phyloP scores from a whole-genome alignment of 495 filamentous ascomycete species.

The Aspergillus olivimuriae region DNA sequence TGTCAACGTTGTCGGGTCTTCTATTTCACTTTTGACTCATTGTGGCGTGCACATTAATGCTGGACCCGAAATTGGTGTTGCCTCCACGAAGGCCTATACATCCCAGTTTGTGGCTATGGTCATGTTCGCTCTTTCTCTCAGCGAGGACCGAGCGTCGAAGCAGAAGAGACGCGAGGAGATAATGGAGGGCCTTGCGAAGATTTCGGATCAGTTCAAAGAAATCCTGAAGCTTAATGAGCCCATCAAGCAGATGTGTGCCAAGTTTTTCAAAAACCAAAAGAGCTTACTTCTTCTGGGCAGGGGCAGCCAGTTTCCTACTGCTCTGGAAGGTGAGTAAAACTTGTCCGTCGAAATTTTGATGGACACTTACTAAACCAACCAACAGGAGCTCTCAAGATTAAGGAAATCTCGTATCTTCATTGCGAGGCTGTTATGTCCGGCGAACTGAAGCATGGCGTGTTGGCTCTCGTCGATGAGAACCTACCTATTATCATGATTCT shows the following conservation, averaged over 20 bases:
- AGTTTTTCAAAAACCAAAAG: constrained; percentile 95
- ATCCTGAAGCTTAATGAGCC: constrained; percentile 83
- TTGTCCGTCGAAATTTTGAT: neutral
- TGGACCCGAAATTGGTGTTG: constrained; percentile 96
- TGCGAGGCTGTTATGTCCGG: constrained; percentile 99
- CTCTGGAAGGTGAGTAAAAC: constrained; percentile 68
- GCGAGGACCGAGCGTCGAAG: constrained; percentile 94
- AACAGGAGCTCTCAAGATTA: constrained; percentile 89
- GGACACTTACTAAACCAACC: constrained; percentile 11
- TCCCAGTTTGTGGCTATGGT: constrained; percentile 99
- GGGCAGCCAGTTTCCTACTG: constrained; percentile 94
- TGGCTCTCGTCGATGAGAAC: constrained; percentile 95
- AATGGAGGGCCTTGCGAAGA: constrained; percentile 81
- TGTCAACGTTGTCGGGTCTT: constrained; percentile 96
- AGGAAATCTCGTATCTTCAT: constrained; percentile 99
- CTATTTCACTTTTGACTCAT: constrained; percentile 96
- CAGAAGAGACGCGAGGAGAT: constrained; percentile 89
- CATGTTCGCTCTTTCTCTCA: constrained; percentile 95
- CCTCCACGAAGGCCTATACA: constrained; percentile 97
- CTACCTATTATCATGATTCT: constrained; percentile 99
- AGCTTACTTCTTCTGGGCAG: constrained; percentile 86
- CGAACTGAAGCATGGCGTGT: constrained; percentile 95
- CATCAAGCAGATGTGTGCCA: constrained; percentile 87
- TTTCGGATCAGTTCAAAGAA: constrained; percentile 87
- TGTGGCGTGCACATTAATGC: constrained; percentile 99